Base-by-base conservation (phyloP, 2,329 filamentous ascomycete genomes). In the Teratosphaeria pseudoeucalypti region DNA sequence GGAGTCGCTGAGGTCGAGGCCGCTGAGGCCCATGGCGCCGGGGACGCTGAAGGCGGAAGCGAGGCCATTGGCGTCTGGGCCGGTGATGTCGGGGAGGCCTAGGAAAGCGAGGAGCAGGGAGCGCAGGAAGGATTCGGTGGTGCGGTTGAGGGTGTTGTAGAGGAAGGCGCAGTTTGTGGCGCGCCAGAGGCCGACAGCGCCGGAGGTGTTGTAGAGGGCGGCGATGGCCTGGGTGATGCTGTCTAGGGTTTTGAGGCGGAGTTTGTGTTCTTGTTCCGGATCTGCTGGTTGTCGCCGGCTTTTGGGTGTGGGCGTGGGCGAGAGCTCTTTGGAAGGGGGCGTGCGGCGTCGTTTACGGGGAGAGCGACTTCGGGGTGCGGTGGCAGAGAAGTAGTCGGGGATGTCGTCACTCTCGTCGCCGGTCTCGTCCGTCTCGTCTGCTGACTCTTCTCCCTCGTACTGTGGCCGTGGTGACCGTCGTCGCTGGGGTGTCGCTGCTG, bases 181-280 rank as follows among this genome's bases (percentile, higher is more conserved):
- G 73, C 96, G 96, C 92, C 92, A 99, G 5, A 96, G 86, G 4
- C 94, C 94, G 81, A 91, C 92, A 0, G 87, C 87, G 39, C 91
- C 90, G 71, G 95, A 92, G 66, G 88, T 92, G 55, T 87, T 82
- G 89, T 94, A 97, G 23, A 97, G 77, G 71, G 95, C 88, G 6
- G 86, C 86, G 61, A 99, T 83, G 2, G 94, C 90, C 65, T 96
- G 90, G 67, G 92, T 82, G 60, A 97, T 80, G 0, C 92, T 92
- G 70, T 92, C 88, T 11, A 89, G 80, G 61, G 86, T 85, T 64
- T 86, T 86, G 23, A 96, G 79, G 27, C 80, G 78, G 26, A 96
- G 81, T 60, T 85, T 85, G 71, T 92, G 63, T 9, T 67, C 65
- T 2, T 64, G 61, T 16, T 56, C 62, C 2, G 55, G 58, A 34